Conservation (phyloP, 768 basidiomycete genomes). For the Naganishia kalamii region DNA sequence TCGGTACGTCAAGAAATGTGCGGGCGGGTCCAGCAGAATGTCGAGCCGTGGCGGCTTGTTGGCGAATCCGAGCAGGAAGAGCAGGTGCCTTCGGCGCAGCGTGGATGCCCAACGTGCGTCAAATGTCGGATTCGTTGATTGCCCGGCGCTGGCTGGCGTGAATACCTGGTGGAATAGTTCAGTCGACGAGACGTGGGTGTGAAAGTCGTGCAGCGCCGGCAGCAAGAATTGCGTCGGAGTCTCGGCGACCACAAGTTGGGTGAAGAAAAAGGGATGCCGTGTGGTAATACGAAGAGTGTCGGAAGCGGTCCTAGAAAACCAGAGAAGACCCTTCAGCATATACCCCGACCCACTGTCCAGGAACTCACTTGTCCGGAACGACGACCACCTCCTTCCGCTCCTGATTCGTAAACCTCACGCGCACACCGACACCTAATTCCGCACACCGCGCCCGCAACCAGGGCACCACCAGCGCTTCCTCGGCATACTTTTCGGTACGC, state of each 20-base stretch:
- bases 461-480: conserved; percentile 25
- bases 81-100: conserved; percentile 35
- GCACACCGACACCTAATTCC: conserved; percentile 47
- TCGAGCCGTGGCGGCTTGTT: conserved; percentile 42
- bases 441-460: conserved; percentile 41
- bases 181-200: conserved; percentile 27
- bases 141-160: not conserved
- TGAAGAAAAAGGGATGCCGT: conserved; percentile 35
- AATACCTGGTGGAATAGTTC: conserved; percentile 28
- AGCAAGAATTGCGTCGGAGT: conserved; percentile 30
- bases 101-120: not conserved
- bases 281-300: conserved; percentile 52
- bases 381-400: conserved; percentile 5
- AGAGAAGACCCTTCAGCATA: conserved; percentile 27
- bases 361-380: conserved; percentile 27
- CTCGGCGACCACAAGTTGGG: conserved; percentile 28
- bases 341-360: not conserved
- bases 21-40: conserved; percentile 31
- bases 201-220: conserved; percentile 28
- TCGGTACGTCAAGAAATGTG: conserved; percentile 19
- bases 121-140: not conserved
- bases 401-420: conserved; percentile 48
- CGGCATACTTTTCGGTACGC: conserved; percentile 41
- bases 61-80: conserved; percentile 52
- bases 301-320: conserved; percentile 49